These are phyloP conservation scores for Saccharum hybrid DNA, from an alignment of 202 grass and related monocot species.

Conservation along the genomic window DNA sequence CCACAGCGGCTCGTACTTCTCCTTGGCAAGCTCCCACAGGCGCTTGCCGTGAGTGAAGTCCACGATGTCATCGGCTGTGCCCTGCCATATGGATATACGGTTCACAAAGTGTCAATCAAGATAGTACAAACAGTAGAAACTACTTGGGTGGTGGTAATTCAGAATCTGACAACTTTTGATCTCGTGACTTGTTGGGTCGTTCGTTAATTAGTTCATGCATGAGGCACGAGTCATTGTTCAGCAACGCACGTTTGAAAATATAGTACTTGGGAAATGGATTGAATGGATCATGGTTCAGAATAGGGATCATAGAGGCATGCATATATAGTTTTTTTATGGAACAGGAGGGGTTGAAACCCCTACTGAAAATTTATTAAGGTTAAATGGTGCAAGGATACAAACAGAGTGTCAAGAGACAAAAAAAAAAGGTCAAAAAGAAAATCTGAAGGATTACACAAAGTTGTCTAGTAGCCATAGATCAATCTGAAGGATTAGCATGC, in stretches of 20 bases:
- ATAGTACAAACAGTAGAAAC: slow-evolving; percentile 10
- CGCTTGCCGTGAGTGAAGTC: slow-evolving; percentile 92
- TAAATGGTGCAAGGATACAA: no score
- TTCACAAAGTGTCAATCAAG: neutral
- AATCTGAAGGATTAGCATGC: neutral
- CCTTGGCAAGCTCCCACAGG: slow-evolving; percentile 87
- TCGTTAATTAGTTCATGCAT: no score
- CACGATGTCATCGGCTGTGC: slow-evolving; percentile 86
- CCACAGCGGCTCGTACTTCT: slow-evolving; percentile 94
- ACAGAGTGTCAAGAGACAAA: no score
- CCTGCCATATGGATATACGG: slow-evolving; percentile 47
- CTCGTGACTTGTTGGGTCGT: neutral
- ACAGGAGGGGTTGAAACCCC: no score
- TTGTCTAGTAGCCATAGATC: no score
- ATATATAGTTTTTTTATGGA: neutral
- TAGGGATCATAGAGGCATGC: neutral
- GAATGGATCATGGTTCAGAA: neutral
- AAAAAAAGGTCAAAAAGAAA: no score
- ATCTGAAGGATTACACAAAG: no score
- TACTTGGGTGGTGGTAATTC: neutral
- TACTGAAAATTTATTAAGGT: no score
- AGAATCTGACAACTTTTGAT: neutral
- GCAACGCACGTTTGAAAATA: neutral
- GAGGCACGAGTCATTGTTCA: neutral
- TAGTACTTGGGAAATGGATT: neutral